phyloP scores from a whole-genome alignment of 768 basidiomycete species.

The Macrocybe gigantea region DNA sequence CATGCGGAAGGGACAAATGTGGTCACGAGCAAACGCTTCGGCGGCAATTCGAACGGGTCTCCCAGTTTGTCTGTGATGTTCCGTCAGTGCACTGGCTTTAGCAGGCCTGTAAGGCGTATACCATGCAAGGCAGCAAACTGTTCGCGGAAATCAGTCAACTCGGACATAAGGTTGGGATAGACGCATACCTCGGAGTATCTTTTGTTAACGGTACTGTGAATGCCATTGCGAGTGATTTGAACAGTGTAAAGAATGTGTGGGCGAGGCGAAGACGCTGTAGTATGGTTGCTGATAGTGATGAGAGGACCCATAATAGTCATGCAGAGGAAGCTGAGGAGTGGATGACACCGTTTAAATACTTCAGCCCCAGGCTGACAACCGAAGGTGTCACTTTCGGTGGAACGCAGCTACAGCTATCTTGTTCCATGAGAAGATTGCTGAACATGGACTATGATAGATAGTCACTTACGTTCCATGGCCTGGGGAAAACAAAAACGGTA shows the following conservation, averaged over 20 bases:
- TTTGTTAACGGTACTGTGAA: constrained; percentile 18
- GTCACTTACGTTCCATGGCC: too few species aligned
- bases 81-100: background rate
- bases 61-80: constrained; percentile 23
- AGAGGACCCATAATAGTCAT: constrained; percentile 14
- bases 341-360: background rate
- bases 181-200: constrained; percentile 39
- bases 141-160: background rate
- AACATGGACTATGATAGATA: too few species aligned
- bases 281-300: constrained; percentile 34
- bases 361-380: background rate
- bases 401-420: too few species aligned
- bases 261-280: constrained; percentile 39
- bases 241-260: constrained; percentile 44
- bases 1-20: constrained; percentile 46
- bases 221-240: constrained; percentile 26
- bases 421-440: too few species aligned
- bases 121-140: constrained; percentile 36
- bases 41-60: constrained; percentile 37
- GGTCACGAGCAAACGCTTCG: constrained; percentile 44
- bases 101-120: background rate
- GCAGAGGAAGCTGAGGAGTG: background rate
- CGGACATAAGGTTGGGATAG: background rate
- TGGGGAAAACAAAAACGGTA: too few species aligned
- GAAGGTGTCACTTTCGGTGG: background rate